Base-by-base conservation (phyloP, 495 filamentous ascomycete species). In the Talaromyces wortmannii region DNA sequence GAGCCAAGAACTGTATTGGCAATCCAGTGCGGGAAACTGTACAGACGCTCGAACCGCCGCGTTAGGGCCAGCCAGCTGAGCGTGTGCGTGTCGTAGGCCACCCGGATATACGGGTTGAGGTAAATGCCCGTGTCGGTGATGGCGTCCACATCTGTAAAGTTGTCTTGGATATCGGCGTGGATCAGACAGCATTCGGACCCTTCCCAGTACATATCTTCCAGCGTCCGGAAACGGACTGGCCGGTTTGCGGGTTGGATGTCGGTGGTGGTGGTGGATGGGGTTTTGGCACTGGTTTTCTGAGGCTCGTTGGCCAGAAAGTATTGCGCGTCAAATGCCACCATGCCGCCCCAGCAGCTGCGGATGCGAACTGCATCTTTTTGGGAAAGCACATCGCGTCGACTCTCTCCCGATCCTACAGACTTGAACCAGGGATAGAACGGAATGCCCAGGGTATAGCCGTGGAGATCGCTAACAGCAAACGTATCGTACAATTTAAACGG, bases 401-500 rank as follows among this genome's bases (percentile, higher is more conserved):
- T 89, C 5, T 62, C 56, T 0, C 69, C 80, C 32, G 74, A 59
- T 0, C 86, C 87, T 3, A 79, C 72, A 31, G 65, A 71, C 0
- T 82, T 74, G 61, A 92, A 92, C 81, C 85, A 89, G 0, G 89
- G 89, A 61, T 76, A 94, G 61, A 90, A 83, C 0, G 87, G 84
- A 1, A 91, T 67, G 0, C 86, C 88, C 59, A 86, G 75, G 49
- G 77, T 77, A 60, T 83, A 87, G 1, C 89, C 89, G 55, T 91
- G 83, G 5, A 78, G 65, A 60, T 94, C 89, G 3, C 89, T 78
- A 16, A 85, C 86, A 11, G 89, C 89, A 72, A 86, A 91, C 3
- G 87, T 85, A 67, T 94, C 89, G 62, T 94, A 94, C 66, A 86
- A 89, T 60, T 89, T 88, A 67, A 90, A 83, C 0, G 85, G 80